Percentiles rank a stretch among this genome's conserved stretches.
phyloP scores from a whole-genome alignment of 352 stramenopile species.

The Albugo laibachii region DNA sequence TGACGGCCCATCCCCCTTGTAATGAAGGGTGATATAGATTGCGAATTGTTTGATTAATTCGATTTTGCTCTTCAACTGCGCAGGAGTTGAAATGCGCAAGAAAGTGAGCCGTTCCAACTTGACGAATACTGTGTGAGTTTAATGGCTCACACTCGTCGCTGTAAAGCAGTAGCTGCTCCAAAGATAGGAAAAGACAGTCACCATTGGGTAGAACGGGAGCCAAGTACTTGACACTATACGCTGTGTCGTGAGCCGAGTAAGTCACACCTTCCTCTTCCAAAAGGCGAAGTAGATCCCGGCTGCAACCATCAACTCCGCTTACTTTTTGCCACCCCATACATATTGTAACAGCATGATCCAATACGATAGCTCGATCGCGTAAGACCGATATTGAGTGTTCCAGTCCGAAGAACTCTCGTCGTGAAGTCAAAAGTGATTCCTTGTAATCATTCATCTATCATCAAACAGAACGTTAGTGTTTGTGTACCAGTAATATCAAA shows the following conservation, averaged over 20 bases:
- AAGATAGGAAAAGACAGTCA: constrained; percentile 75
- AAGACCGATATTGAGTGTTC: constrained; percentile 3
- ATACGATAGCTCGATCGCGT: constrained; percentile 7
- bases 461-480: constrained; percentile 2
- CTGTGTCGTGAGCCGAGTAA: constrained; percentile 68
- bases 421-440: too few species aligned
- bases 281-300: constrained; percentile 46
- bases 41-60: constrained; percentile 68
- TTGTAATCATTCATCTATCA: too few species aligned
- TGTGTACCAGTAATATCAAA: background rate
- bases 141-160: constrained; percentile 69
- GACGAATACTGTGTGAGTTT: constrained; percentile 36
- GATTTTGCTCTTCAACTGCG: constrained; percentile 31
- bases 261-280: constrained; percentile 72
- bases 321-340: constrained; percentile 76
- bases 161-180: constrained; percentile 73
- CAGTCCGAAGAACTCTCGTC: background rate
- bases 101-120: constrained; percentile 62
- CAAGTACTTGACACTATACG: constrained; percentile 79
- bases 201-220: constrained; percentile 59
- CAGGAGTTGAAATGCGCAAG: constrained; percentile 42
- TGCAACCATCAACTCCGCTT: constrained; percentile 46
- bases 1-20: constrained; percentile 66
- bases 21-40: constrained; percentile 74
- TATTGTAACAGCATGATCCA: constrained; percentile 54